A percentile compares a stretch with the other conserved stretches of the same genome.
Conservation (phyloP, 257 asterid species). For the Nyctanthes arbortristis region DNA sequence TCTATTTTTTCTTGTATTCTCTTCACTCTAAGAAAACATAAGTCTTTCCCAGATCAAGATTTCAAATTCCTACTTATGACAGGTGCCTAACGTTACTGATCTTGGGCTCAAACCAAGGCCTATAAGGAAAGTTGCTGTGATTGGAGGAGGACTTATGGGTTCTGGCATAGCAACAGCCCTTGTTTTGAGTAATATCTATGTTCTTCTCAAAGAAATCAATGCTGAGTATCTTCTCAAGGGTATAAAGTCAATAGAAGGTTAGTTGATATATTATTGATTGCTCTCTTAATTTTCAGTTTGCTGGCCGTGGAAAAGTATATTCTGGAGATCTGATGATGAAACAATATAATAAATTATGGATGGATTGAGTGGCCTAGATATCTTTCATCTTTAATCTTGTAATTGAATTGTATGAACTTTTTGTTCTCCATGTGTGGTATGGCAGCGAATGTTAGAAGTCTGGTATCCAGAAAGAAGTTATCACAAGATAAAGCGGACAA, state of each 20-base stretch:
- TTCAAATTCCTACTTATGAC: conserved; percentile 20
- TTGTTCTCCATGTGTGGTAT: conserved; percentile 22
- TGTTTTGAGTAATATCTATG: conserved; percentile 59
- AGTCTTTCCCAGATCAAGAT: background rate
- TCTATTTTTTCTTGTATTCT: conserved; percentile 3
- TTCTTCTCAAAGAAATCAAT: conserved; percentile 83
- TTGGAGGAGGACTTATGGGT: conserved; percentile 99
- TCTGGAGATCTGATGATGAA: conserved; percentile 10
- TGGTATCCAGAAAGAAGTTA: conserved; percentile 79
- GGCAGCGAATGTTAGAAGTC: conserved; percentile 69
- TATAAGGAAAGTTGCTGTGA: conserved; percentile 77
- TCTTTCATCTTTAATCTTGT: conserved; percentile 10
- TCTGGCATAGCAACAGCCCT: conserved; percentile 96
- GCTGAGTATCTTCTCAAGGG: conserved; percentile 90
- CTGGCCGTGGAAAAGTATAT: conserved; percentile 1
- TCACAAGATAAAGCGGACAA: conserved; percentile 69
- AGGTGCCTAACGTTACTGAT: conserved; percentile 92
- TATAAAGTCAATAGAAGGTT: conserved; percentile 78
- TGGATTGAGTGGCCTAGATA: conserved; percentile 9
- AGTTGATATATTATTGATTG: conserved; percentile 22
- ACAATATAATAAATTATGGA: conserved; percentile 12
- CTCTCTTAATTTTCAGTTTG: conserved; percentile 11
- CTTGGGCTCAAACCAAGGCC: conserved; percentile 90
- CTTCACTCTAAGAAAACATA: background rate
- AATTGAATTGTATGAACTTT: conserved; percentile 13